Evolutionary conservation across 257 asterid genomes (phyloP).

Genomic region (Solanum etuberosum): DNA sequence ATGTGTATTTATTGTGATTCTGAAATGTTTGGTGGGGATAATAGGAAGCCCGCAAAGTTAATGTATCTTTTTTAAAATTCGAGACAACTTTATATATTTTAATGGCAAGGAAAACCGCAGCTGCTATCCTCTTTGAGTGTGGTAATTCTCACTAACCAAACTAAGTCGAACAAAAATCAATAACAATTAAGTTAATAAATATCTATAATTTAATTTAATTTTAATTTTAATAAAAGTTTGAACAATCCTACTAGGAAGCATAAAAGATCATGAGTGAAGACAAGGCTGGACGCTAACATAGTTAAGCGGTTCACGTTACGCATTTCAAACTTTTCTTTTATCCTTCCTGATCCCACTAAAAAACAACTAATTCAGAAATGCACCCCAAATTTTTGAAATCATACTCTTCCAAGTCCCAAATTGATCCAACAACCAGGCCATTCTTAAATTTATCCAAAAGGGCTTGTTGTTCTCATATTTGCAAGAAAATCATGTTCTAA

Average conservation of each 20-base stretch:
- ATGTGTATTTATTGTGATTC: too few relatives aligned
- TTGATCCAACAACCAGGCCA: neutral
- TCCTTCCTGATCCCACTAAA: conserved; percentile 11
- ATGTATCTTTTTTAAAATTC: too few relatives aligned
- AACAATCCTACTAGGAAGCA: neutral
- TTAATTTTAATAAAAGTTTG: too few relatives aligned
- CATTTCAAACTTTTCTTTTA: conserved; percentile 30
- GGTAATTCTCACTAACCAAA: too few relatives aligned
- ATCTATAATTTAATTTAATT: too few relatives aligned
- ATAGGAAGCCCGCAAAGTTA: too few relatives aligned
- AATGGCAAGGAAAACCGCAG: too few relatives aligned
- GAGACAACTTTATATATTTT: too few relatives aligned
- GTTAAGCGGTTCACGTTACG: conserved; percentile 12
- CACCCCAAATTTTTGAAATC: neutral
- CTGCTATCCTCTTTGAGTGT: too few relatives aligned
- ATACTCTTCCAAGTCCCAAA: neutral
- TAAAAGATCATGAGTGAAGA: neutral
- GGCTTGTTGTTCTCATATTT: neutral
- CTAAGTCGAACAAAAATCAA: too few relatives aligned
- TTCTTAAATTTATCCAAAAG: neutral
- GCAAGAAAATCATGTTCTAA: neutral
- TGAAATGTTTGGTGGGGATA: too few relatives aligned
- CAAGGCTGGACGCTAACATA: neutral
- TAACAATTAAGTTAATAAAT: too few relatives aligned
- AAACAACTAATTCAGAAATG: neutral